These are phyloP conservation scores for Didymella glomerata DNA, from an alignment of 2,329 filamentous ascomycete genomes.

Conservation along the genomic window DNA sequence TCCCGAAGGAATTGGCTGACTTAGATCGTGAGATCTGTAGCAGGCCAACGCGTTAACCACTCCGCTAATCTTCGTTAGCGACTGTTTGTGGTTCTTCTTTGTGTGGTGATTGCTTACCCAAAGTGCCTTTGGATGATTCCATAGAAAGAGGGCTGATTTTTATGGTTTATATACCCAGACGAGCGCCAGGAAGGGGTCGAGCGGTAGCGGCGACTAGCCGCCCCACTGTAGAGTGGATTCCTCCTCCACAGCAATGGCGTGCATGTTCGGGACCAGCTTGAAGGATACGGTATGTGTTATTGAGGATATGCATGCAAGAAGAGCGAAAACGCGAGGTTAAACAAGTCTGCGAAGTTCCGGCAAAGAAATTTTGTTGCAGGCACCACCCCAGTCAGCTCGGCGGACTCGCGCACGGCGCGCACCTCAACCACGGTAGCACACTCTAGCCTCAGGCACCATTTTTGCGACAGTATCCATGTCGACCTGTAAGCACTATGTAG, in stretches of 20 bases:
- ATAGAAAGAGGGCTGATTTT: not conserved
- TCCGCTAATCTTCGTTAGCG: constrained; percentile 20
- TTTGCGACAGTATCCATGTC: too few species aligned
- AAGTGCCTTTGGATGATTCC: constrained; percentile 9
- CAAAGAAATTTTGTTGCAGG: not conserved
- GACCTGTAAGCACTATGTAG: too few species aligned
- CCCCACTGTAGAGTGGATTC: too few species aligned
- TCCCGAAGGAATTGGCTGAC: constrained; percentile 41
- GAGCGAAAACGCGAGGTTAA: not conserved
- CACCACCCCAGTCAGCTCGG: not conserved
- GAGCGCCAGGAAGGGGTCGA: not conserved
- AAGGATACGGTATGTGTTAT: not conserved
- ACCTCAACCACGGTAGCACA: not conserved
- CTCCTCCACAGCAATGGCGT: too few species aligned
- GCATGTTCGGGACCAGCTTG: not conserved
- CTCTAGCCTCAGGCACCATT: too few species aligned
- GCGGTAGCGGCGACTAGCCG: not conserved
- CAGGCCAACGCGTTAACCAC: constrained; percentile 42
- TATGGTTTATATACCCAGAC: not conserved
- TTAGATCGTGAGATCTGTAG: constrained; percentile 16
- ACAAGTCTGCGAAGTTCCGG: not conserved
- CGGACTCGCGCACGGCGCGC: not conserved
- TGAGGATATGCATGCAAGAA: not conserved
- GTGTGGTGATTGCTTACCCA: constrained; percentile 9
- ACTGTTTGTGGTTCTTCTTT: constrained; percentile 15